Evolutionary conservation across 768 basidiomycete species (phyloP).

Genomic region (Candolleomyces aberdarensis): DNA sequence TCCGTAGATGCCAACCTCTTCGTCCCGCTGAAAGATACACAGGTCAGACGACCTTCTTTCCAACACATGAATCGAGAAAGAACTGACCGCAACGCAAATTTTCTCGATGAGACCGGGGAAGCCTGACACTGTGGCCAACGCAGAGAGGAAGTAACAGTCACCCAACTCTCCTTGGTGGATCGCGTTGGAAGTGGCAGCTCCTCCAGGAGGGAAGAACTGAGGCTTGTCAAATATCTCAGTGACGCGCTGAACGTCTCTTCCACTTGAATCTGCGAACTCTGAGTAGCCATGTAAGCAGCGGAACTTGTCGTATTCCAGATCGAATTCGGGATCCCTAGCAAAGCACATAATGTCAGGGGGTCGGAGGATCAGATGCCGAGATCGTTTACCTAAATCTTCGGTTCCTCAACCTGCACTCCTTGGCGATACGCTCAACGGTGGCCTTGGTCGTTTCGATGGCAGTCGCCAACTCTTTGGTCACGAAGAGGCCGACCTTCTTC

Average conservation of each 20-base stretch:
- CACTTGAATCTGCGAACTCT: conserved; percentile 10
- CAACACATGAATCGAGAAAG: neutral
- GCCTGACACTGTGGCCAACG: conserved; percentile 46
- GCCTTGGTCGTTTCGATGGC: conserved; percentile 39
- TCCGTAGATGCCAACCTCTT: conserved; percentile 54
- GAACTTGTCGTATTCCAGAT: conserved; percentile 2
- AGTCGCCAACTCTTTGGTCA: conserved; percentile 44
- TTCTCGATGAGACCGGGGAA: conserved; percentile 44
- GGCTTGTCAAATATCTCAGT: conserved; percentile 51
- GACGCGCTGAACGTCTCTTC: conserved; percentile 42
- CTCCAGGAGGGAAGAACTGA: conserved; percentile 43
- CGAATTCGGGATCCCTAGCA: neutral
- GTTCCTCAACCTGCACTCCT: conserved; percentile 40
- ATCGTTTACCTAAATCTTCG: conserved; percentile 40
- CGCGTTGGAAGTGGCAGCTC: conserved; percentile 36
- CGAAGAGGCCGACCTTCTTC: conserved; percentile 35
- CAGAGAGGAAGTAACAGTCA: conserved; percentile 55
- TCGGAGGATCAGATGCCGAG: neutral
- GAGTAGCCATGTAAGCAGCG: conserved; percentile 13
- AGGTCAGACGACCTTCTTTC: neutral
- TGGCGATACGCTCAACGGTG: conserved; percentile 40
- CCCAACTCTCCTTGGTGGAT: conserved; percentile 49
- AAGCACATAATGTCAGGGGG: neutral
- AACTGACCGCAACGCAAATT: conserved; percentile 40
- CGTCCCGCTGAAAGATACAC: conserved; percentile 35